Conservation (phyloP, 2,329 filamentous ascomycete genomes). For the Tothia fuscella region DNA sequence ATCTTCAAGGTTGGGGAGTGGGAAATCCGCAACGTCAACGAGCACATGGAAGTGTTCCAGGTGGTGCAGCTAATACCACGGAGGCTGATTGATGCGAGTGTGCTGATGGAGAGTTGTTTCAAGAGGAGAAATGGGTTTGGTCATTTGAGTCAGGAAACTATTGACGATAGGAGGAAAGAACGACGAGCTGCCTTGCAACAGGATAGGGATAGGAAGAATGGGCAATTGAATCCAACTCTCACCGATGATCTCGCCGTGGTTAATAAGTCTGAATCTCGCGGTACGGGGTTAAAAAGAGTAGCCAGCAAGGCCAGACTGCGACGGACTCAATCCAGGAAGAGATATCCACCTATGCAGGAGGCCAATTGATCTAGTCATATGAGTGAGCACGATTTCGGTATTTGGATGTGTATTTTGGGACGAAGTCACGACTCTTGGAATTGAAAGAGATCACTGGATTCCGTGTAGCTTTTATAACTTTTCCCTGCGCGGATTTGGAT, state of each 20-base stretch:
- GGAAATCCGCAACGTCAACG: constrained; percentile 66
- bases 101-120: constrained; percentile 72
- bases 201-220: constrained; percentile 7
- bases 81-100: constrained; percentile 68
- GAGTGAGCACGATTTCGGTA: too few species aligned
- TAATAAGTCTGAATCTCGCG: background rate
- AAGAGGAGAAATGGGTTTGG: constrained; percentile 68
- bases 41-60: constrained; percentile 93
- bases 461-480: too few species aligned
- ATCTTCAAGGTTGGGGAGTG: constrained; percentile 82
- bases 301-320: constrained; percentile 6
- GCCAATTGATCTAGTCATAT: too few species aligned
- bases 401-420: too few species aligned
- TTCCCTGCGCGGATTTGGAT: too few species aligned
- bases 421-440: too few species aligned
- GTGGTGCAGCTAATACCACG: constrained; percentile 81
- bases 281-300: constrained; percentile 6
- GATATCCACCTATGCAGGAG: too few species aligned
- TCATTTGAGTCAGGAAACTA: constrained; percentile 67
- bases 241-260: too few species aligned
- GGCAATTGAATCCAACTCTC: background rate
- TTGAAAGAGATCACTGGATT: too few species aligned
- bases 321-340: background rate
- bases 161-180: constrained; percentile 64
- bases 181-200: constrained; percentile 7